These are phyloP conservation scores for Biscogniauxia marginata DNA, from an alignment of 2,329 filamentous ascomycete species.

Conservation along the genomic window DNA sequence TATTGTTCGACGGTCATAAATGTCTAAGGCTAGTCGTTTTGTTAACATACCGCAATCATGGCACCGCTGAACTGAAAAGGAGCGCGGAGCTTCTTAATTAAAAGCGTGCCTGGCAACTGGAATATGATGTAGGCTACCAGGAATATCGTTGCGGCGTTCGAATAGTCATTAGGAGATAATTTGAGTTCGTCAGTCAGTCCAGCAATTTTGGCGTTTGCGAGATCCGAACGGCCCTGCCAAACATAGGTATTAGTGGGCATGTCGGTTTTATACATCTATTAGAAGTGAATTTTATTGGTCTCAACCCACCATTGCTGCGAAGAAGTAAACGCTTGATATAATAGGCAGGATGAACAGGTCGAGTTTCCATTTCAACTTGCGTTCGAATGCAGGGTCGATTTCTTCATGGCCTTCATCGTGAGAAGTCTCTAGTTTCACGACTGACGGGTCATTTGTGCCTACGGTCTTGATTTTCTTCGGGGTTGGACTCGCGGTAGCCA, in stretches of 20 bases:
- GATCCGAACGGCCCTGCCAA: slow-evolving; percentile 24
- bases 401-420: slow-evolving; percentile 5
- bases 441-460: slow-evolving; percentile 11
- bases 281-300: not conserved
- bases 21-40: not conserved
- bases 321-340: slow-evolving; percentile 23
- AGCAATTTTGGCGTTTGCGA: slow-evolving; percentile 26
- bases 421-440: slow-evolving; percentile 3
- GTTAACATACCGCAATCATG: slow-evolving; percentile 18
- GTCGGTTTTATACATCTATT: slow-evolving; percentile 6
- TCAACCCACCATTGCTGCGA: slow-evolving; percentile 22
- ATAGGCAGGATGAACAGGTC: slow-evolving; percentile 25
- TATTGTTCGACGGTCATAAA: not conserved
- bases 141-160: slow-evolving; percentile 21
- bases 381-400: slow-evolving; percentile 16
- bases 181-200: slow-evolving; percentile 21
- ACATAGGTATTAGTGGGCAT: not conserved
- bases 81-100: slow-evolving; percentile 23
- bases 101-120: slow-evolving; percentile 25
- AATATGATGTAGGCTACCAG: slow-evolving; percentile 21
- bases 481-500: not conserved
- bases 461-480: not conserved
- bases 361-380: slow-evolving; percentile 23
- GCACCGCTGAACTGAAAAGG: slow-evolving; percentile 22
- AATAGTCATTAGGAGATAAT: slow-evolving; percentile 18